Evolutionary conservation across 148 eudicot genomes (phyloP), one percentile per base, ranked within the genome.

Genomic region (Rhododendron mucronatum): DNA sequence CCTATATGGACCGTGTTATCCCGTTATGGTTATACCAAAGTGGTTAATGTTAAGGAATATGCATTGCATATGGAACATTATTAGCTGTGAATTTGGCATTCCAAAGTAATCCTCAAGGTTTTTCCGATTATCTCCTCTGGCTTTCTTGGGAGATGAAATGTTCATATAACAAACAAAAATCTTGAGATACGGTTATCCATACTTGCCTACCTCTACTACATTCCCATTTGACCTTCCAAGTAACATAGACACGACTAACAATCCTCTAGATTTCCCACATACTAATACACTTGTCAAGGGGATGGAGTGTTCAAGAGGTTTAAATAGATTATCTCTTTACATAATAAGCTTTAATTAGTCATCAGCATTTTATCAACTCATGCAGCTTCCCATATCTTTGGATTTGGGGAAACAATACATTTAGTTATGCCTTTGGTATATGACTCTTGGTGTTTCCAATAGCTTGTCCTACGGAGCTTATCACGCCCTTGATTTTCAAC

Each of bases 371-470:
- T 9, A 69, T 21, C 13, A 44, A 41, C 67, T 87, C 85, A 89
- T 65, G 84, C 83, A 83, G 89, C 81, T 85, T 89, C 88, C 7
- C 90, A 87, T 35, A 78, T 80, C 84, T 84, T 91, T 3, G 91
- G 83, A 61, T 88, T 86, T 21, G 91, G 93, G 11, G 95, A 92
- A 84, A 95, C 93, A 30, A 91, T 82, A 89, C 65, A 89, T 85
- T 92, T 44, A 89, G 88, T 78, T 92, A 87, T 41, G 91, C 89
- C 85, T 95, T 95, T 65, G 92, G 87, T 80, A 87, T 13, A 88
- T 90, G 92, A 76, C 94, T 91, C 88, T 93, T 92, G 8, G 89
- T 78, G 83, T 87, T 91, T 80, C 91, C 95, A 81, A 89, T 90
- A 65, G 89, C 89, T 85, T 90, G 93, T 75, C 89, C 94, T 44